phyloP scores from a whole-genome alignment of 768 basidiomycete species.

The Royoungia palumana region DNA sequence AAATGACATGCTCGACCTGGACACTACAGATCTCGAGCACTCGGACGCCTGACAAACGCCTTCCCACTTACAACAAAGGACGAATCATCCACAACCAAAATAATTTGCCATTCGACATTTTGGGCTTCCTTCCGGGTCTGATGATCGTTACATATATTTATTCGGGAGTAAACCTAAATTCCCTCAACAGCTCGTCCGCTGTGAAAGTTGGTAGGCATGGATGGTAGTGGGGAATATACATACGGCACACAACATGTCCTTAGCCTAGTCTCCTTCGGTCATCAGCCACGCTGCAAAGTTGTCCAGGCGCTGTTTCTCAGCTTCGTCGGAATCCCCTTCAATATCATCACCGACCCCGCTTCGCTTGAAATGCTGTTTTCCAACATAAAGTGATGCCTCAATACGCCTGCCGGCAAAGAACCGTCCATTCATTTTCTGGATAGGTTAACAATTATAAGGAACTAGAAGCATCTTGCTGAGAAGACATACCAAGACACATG shows the following conservation, averaged over 20 bases:
- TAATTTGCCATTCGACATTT: too few relatives aligned
- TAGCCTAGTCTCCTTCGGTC: constrained; percentile 62
- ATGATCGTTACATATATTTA: too few relatives aligned
- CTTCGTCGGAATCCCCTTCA: constrained; percentile 64
- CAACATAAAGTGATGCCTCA: constrained; percentile 77
- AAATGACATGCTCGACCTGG: too few relatives aligned
- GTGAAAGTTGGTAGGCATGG: neutral
- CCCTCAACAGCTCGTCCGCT: neutral
- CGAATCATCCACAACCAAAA: too few relatives aligned
- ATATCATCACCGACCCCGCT: constrained; percentile 65
- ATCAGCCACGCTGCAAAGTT: constrained; percentile 87
- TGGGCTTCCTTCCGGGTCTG: too few relatives aligned
- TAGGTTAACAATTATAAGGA: neutral
- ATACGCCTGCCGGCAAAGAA: constrained; percentile 85
- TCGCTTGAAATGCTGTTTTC: constrained; percentile 77
- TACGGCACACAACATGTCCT: neutral
- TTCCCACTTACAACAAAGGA: too few relatives aligned
- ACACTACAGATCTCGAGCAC: too few relatives aligned
- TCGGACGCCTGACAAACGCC: too few relatives aligned
- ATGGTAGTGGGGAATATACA: constrained; percentile 1
- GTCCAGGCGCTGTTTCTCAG: constrained; percentile 81
- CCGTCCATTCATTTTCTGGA: constrained; percentile 90
- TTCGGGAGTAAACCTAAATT: neutral
- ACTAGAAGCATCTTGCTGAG: neutral
- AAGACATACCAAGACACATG: constrained; percentile 74